phyloP scores from a whole-genome alignment of 345 rosid species.

The Moringa oleifera region DNA sequence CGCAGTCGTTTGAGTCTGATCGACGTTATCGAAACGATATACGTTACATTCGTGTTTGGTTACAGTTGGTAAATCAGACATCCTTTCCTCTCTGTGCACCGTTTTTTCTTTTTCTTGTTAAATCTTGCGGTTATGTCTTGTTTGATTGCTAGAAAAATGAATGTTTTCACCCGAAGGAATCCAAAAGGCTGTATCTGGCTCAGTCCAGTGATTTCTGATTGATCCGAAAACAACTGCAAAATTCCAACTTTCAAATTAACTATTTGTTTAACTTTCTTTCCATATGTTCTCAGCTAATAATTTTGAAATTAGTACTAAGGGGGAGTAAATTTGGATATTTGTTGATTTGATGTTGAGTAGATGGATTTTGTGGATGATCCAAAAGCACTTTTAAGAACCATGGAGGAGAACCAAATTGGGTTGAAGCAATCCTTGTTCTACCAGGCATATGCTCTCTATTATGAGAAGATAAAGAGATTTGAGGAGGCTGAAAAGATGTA shows the following conservation, averaged over 20 bases:
- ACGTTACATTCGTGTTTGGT: slow-evolving; percentile 89
- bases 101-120: background rate
- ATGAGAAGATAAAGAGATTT: slow-evolving; percentile 78
- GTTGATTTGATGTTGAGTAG: slow-evolving; percentile 31
- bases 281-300: background rate
- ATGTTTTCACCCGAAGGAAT: background rate
- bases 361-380: slow-evolving; percentile 97
- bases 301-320: too few relatives aligned
- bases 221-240: background rate
- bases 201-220: background rate
- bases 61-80: slow-evolving; percentile 59
- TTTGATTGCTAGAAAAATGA: background rate
- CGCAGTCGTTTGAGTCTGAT: slow-evolving; percentile 66
- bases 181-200: background rate
- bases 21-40: slow-evolving; percentile 68
- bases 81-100: slow-evolving; percentile 1
- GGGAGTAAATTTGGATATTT: background rate
- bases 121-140: background rate
- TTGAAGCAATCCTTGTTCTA: slow-evolving; percentile 62
- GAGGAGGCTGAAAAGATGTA: slow-evolving; percentile 92
- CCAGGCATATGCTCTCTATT: slow-evolving; percentile 85
- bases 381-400: slow-evolving; percentile 48
- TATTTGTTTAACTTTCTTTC: background rate
- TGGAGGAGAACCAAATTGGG: slow-evolving; percentile 80
- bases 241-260: too few relatives aligned